These are phyloP conservation scores for Backusella liffmaniae DNA, from an alignment of 192 early-diverging fungal species.

Conservation along the genomic window DNA sequence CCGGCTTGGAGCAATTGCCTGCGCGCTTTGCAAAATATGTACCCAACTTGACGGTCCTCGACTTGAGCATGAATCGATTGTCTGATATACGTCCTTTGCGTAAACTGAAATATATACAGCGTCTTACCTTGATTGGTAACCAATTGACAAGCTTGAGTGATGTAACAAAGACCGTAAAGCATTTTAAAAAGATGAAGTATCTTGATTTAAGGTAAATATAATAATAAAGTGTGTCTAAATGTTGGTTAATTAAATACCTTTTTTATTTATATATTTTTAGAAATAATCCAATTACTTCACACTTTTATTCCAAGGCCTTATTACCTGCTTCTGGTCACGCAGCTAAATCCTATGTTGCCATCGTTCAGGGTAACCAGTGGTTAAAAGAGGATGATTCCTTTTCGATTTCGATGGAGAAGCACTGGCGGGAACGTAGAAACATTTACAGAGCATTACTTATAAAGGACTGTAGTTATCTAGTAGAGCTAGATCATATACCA, in stretches of 20 bases:
- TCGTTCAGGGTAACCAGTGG: conserved; percentile 14
- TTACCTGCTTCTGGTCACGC: neutral
- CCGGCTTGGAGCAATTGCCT: conserved; percentile 41
- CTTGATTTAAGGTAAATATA: conserved; percentile 27
- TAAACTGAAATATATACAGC: conserved; percentile 35
- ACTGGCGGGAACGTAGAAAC: conserved; percentile 12
- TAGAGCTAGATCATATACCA: conserved; percentile 9
- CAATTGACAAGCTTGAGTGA: conserved; percentile 37
- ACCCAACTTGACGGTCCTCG: conserved; percentile 40
- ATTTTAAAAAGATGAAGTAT: conserved; percentile 12
- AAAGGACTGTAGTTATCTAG: neutral
- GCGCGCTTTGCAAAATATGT: conserved; percentile 35
- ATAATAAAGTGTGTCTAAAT: too few species aligned
- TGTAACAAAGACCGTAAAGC: neutral
- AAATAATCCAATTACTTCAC: conserved; percentile 12
- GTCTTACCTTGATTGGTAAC: conserved; percentile 45
- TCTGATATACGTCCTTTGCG: conserved; percentile 36
- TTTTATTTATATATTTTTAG: neutral
- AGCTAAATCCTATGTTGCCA: conserved; percentile 6
- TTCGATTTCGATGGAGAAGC: neutral
- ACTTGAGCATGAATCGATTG: conserved; percentile 44
- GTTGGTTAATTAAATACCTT: neutral
- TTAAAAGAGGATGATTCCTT: neutral
- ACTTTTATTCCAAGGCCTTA: neutral
- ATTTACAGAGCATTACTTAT: conserved; percentile 24